A percentile compares a stretch with the other conserved stretches of the same genome.
phyloP scores from a whole-genome alignment of 306 rosid genomes.

The Cyamopsis tetragonoloba region DNA sequence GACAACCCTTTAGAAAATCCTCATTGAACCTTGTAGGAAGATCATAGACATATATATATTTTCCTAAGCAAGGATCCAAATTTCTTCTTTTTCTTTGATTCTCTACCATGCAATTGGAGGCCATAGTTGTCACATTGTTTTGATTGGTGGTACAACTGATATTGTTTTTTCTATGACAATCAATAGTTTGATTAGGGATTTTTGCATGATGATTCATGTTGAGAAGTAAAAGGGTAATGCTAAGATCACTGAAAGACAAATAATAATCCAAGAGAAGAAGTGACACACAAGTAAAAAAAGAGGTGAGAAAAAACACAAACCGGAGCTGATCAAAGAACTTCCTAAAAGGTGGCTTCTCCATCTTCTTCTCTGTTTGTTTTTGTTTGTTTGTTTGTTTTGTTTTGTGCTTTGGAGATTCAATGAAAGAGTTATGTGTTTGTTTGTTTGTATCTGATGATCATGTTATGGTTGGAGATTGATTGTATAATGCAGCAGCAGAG shows the following conservation, averaged over 20 bases:
- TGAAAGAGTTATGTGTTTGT: no score
- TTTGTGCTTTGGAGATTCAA: not conserved
- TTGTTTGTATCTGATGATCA: not conserved
- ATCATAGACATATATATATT: constrained; percentile 42
- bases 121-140: not conserved
- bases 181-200: not conserved
- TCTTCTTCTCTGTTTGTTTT: constrained; percentile 12
- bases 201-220: constrained; percentile 11
- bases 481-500: not conserved
- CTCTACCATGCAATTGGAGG: not conserved
- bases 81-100: not conserved
- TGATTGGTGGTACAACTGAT: not conserved
- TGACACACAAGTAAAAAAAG: constrained; percentile 17
- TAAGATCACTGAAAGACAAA: constrained; percentile 5
- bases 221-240: constrained; percentile 16
- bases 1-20: constrained; percentile 44
- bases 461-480: not conserved
- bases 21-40: constrained; percentile 48
- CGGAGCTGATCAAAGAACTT: constrained; percentile 33
- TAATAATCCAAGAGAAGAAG: constrained; percentile 35
- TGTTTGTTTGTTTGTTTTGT: no score
- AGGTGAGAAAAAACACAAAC: constrained; percentile 37
- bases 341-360: constrained; percentile 9
- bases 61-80: constrained; percentile 37
- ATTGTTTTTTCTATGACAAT: not conserved